Evolutionary conservation across 116 monocot species (phyloP).

Genomic region (Phalaenopsis hybrid): DNA sequence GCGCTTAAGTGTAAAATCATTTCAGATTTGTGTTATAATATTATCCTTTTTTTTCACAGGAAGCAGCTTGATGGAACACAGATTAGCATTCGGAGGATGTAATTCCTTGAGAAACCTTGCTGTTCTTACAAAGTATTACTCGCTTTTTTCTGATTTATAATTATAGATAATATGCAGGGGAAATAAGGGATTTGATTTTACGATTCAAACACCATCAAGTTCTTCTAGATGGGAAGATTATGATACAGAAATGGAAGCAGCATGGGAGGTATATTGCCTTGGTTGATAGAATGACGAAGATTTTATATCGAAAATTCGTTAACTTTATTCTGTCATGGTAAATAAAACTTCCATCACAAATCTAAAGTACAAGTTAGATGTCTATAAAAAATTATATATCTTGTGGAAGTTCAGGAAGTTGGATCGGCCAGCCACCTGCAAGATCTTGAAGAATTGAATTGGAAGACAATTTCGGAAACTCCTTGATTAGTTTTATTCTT

Average conservation of each 20-base stretch:
- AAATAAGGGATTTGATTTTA: conserved; percentile 85
- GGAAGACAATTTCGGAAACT: too few relatives aligned
- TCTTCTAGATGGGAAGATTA: conserved; percentile 87
- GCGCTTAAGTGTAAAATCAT: background rate
- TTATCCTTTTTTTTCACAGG: conserved; percentile 31
- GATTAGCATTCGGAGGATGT: conserved; percentile 80
- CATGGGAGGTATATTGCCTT: conserved; percentile 63
- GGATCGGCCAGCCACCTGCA: too few relatives aligned
- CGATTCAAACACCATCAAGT: conserved; percentile 87
- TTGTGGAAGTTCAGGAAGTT: too few relatives aligned
- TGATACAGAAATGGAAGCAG: conserved; percentile 67
- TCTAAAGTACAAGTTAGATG: background rate
- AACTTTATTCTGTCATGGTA: background rate
- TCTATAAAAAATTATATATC: too few relatives aligned
- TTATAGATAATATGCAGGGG: conserved; percentile 42
- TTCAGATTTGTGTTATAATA: background rate
- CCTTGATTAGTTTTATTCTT: too few relatives aligned
- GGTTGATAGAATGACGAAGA: background rate
- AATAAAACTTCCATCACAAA: background rate
- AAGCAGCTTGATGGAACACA: conserved; percentile 84
- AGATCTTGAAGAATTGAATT: too few relatives aligned
- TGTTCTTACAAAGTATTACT: background rate
- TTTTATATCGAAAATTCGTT: background rate
- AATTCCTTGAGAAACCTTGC: conserved; percentile 13
- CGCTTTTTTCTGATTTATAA: conserved; percentile 2